Evolutionary conservation across 495 filamentous ascomycete genomes (phyloP).

Genomic region (Neurospora discreta): DNA sequence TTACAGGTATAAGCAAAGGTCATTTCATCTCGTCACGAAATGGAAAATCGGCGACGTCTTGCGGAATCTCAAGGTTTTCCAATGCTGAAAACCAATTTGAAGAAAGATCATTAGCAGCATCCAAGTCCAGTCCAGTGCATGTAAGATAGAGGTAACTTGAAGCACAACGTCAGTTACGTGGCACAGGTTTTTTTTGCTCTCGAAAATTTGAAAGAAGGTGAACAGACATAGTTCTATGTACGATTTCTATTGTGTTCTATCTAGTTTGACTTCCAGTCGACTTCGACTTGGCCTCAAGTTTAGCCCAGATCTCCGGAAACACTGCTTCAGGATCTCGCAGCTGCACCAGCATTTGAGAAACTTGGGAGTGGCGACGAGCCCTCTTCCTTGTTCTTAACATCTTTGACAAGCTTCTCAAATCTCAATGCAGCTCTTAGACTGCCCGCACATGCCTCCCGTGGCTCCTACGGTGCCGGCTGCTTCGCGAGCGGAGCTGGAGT

Average conservation of each 20-base stretch:
- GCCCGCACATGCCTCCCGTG: too few relatives aligned
- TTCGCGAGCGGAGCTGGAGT: too few relatives aligned
- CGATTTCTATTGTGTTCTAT: not conserved
- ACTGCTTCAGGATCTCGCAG: slow-evolving; percentile 3
- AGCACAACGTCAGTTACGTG: not conserved
- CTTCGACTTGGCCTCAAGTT: not conserved
- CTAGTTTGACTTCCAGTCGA: not conserved
- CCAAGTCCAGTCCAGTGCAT: too few relatives aligned
- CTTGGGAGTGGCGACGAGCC: not conserved
- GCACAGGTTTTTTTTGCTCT: not conserved
- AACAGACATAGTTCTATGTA: not conserved
- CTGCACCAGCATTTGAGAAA: not conserved
- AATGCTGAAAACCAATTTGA: not conserved
- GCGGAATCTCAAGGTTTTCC: too few relatives aligned
- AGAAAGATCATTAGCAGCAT: not conserved
- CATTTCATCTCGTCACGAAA: too few relatives aligned
- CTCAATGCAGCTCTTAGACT: slow-evolving; percentile 1
- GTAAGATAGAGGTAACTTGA: too few relatives aligned
- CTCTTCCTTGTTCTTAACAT: slow-evolving; percentile 1
- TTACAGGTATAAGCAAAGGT: too few relatives aligned
- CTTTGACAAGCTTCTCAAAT: slow-evolving; percentile 2
- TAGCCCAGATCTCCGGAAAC: not conserved
- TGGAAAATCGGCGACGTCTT: not conserved
- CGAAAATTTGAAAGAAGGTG: not conserved
- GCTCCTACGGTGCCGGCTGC: too few relatives aligned